Base-by-base conservation (phyloP, 169 alveolate genomes). In the Prorocentrum cordatum region DNA sequence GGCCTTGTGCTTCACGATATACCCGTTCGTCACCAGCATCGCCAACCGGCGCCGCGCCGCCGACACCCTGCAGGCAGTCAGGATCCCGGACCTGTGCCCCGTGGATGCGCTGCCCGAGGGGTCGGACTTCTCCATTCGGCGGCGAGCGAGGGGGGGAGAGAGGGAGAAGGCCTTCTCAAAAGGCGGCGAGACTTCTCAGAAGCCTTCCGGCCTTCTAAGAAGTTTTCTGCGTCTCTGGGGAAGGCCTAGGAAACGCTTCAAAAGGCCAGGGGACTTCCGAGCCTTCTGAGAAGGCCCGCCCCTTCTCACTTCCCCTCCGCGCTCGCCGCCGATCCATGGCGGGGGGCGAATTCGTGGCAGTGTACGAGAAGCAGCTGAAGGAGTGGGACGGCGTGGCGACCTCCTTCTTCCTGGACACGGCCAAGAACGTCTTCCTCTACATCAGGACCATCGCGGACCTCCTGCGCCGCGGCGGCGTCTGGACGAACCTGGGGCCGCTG, bases 401-500 rank as follows among this genome's bases (percentile, higher is more conserved):
- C 16, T 96, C 98, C 58, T 98, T 96, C 92, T 98, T 98, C 92
- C 92, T 98, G 67, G 99, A 98, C 92, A 98, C 99, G 33, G 99
- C 99, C 29, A 96, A 96, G 92, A 98, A 98, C 92, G 93, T 97
- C 26, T 94, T 98, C 22, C 94, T 95, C 59, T 98, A 98, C 93
- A 96, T 98, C 47, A 98, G 98, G 31, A 95, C 98, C 24, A 96
- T 98, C 73, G 97, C 97, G 14, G 94, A 93, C 54, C 93, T 96
- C 42, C 61, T 97, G 31, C 93, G 95, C 84, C 93, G 93, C 16
- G 98, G 97, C 38, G 99, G 99, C 29, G 77, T 97, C 33, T 98
- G 99, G 99, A 96, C 97, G 38, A 98, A 98, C 92, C 92, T 98
- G 66, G 99, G 99, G 1, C 99, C 99, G 31, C 94, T 98, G 61